Evolutionary conservation across 1,284 basidiomycete genomes (phyloP), one percentile per base, ranked within the genome.

Genomic region (Cryptococcus sp.): DNA sequence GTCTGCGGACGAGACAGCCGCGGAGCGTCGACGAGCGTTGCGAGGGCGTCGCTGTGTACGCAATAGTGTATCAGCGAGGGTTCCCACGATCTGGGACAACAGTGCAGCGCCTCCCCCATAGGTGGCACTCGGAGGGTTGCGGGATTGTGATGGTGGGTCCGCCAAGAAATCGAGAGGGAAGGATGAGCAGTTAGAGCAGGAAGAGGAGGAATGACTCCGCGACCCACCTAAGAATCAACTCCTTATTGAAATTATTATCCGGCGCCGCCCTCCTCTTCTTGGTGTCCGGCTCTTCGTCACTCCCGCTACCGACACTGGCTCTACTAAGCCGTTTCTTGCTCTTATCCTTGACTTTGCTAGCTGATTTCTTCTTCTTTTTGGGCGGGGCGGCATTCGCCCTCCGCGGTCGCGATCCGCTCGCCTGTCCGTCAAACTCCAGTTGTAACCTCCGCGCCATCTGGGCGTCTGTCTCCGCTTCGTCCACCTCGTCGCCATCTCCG

Each of bases 1-100:
- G 79, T 77, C 57, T 81, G 81, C 3, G 81, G 81, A 40, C 82
- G 73, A 5, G 82, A 81, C 23, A 74, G 54, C 20, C 70, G 59
- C 1, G 63, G 55, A 50, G 74, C 72, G 17, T 70, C 70, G 8
- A 73, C 61, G 16, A 78, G 63, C 1, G 61, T 63, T 3, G 68
- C 60, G 16, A 79, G 67, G 1, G 71, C 60, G 41, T 73, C 73
- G 53, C 78, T 79, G 45, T 2, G 35, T 19, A 17, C 8, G 8
- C 5, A 30, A 50, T 6, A 48, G 8, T 17, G 25, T 11, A 17
- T 48, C 47, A 48, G 47, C 47, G 8, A 17, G 8, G 3, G 17
- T 27, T 48, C 25, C 19, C 27, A 30, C 15, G 11, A 23, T 47
- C 20, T 23, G 22, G 16, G 46, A 20, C 19, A 15, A 47, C 16